phyloP scores from a whole-genome alignment of 192 early-diverging fungal genomes.

The Backusella australiensis region DNA sequence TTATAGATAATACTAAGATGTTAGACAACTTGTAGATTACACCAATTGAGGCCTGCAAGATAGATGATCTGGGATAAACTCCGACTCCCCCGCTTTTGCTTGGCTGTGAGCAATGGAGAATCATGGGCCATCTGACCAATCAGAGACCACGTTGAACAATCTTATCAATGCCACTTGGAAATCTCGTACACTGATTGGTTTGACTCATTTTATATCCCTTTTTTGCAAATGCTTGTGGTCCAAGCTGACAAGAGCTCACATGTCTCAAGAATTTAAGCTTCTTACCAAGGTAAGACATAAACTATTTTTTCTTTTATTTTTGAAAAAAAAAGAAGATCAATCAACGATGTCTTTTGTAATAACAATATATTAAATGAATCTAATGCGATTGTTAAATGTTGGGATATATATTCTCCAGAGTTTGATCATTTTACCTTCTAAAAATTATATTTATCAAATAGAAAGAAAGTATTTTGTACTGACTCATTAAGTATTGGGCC shows the following conservation, averaged over 20 bases:
- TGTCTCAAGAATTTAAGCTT: slow-evolving; percentile 5
- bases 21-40: neutral
- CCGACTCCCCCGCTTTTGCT: slow-evolving; percentile 1
- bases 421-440: slow-evolving; percentile 1
- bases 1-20: neutral
- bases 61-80: neutral
- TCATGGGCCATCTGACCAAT: slow-evolving; percentile 3
- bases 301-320: too few relatives aligned
- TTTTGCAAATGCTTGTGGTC: neutral
- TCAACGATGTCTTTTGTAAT: neutral
- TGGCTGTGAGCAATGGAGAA: slow-evolving; percentile 8
- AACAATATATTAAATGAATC: neutral
- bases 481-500: neutral
- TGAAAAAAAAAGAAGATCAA: neutral
- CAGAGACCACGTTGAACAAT: neutral
- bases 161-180: neutral
- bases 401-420: neutral
- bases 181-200: neutral
- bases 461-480: neutral
- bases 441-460: neutral
- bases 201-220: slow-evolving; percentile 17
- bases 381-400: neutral
- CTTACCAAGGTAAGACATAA: neutral
- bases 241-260: neutral
- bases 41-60: neutral